Evolutionary conservation across 1,284 basidiomycete species (phyloP).

Genomic region (Boletus smithii): DNA sequence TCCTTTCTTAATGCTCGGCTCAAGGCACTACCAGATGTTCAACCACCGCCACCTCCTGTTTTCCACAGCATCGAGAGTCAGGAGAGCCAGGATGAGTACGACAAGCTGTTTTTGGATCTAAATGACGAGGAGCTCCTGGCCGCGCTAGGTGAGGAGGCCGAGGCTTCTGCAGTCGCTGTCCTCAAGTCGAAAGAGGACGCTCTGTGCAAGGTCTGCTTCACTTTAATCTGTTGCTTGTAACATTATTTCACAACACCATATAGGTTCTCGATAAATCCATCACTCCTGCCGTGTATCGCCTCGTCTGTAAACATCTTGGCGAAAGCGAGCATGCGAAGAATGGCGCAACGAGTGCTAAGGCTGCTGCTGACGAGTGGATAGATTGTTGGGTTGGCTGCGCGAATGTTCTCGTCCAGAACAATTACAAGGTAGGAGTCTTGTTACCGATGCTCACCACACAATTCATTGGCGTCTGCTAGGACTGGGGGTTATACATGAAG

Average conservation of each 20-base stretch:
- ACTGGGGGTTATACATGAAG: slow-evolving; percentile 64
- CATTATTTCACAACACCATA: slow-evolving; percentile 9
- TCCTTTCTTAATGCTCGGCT: slow-evolving; percentile 64
- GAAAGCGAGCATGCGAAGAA: slow-evolving; percentile 32
- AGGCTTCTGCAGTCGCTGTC: slow-evolving; percentile 24
- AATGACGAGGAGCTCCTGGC: slow-evolving; percentile 58
- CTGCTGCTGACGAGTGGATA: slow-evolving; percentile 56
- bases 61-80: slow-evolving; percentile 40
- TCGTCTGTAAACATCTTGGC: slow-evolving; percentile 53
- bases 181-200: slow-evolving; percentile 40
- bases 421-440: slow-evolving; percentile 42
- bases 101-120: slow-evolving; percentile 51
- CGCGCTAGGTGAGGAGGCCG: slow-evolving; percentile 44
- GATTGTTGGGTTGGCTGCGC: slow-evolving; percentile 80
- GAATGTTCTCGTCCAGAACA: slow-evolving; percentile 61
- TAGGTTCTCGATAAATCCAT: slow-evolving; percentile 57
- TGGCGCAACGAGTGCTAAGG: slow-evolving; percentile 31
- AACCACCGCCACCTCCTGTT: slow-evolving; percentile 35
- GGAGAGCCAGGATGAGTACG: slow-evolving; percentile 78
- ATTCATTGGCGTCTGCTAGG: slow-evolving; percentile 35
- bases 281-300: slow-evolving; percentile 58
- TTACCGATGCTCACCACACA: background rate
- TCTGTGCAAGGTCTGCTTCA: slow-evolving; percentile 40
- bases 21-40: slow-evolving; percentile 47
- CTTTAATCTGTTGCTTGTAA: background rate